A percentile compares a stretch with the other conserved stretches of the same genome.
phyloP scores from a whole-genome alignment of 2,329 filamentous ascomycete genomes.

The Coniochaeta hoffmannii region DNA sequence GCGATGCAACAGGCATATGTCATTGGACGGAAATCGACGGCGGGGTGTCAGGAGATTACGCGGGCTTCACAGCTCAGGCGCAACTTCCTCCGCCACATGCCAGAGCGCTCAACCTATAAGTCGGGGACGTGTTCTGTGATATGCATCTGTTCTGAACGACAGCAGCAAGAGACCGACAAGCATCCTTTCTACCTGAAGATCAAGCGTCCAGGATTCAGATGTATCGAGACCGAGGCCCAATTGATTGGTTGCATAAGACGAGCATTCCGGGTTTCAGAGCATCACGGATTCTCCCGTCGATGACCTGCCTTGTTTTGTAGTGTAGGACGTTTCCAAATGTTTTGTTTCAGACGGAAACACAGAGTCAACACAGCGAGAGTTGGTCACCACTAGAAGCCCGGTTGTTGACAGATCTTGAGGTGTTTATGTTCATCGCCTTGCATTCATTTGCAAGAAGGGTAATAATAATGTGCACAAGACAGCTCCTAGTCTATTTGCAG shows the following conservation, averaged over 20 bases:
- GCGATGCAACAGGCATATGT: not conserved
- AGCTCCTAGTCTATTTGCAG: not conserved
- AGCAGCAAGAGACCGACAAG: not conserved
- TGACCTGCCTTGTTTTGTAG: too few species aligned
- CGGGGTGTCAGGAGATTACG: slow-evolving; percentile 1
- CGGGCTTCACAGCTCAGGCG: not conserved
- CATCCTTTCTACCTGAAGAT: not conserved
- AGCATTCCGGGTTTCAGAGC: not conserved
- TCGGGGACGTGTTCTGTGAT: not conserved
- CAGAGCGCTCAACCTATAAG: too few species aligned
- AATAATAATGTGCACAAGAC: not conserved
- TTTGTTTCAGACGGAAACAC: not conserved
- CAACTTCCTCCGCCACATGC: not conserved
- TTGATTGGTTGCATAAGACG: not conserved
- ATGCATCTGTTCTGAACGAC: not conserved
- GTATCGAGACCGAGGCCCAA: not conserved
- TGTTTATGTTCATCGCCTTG: not conserved
- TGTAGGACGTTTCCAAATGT: not conserved
- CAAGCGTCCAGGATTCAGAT: not conserved
- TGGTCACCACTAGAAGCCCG: too few species aligned
- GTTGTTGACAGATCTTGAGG: not conserved
- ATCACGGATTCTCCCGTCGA: not conserved
- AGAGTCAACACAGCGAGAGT: too few species aligned
- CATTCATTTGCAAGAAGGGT: not conserved
- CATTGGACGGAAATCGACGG: not conserved